These are phyloP conservation scores for Dactylellina drechsleri DNA, from an alignment of 2,329 filamentous ascomycete genomes.

Conservation along the genomic window DNA sequence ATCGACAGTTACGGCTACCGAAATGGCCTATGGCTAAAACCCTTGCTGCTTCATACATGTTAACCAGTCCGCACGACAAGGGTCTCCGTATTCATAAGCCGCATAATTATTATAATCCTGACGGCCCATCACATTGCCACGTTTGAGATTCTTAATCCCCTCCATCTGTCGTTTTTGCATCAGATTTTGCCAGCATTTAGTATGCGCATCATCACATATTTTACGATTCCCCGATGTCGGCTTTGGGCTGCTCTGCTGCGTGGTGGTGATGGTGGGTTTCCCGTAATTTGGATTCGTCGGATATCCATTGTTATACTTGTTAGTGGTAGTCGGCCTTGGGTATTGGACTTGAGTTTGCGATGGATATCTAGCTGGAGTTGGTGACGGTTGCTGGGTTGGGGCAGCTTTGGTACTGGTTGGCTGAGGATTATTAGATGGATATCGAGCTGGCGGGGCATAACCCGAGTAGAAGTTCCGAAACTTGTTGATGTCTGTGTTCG, in stretches of 20 bases:
- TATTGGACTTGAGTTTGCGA: too few species aligned
- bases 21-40: background rate
- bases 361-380: too few species aligned
- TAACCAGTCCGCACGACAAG: background rate
- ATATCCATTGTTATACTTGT: background rate
- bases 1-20: too few species aligned
- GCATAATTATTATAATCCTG: background rate
- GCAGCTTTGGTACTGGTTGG: background rate
- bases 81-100: background rate
- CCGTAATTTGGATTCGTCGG: background rate
- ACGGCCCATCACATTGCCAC: background rate
- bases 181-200: background rate
- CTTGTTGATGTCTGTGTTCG: background rate
- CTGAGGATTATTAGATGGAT: background rate
- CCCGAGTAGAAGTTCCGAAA: background rate
- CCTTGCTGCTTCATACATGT: constrained; percentile 2
- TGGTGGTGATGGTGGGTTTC: background rate
- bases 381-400: too few species aligned
- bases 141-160: background rate
- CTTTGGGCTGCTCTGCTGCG: background rate
- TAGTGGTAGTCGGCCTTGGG: too few species aligned
- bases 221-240: background rate
- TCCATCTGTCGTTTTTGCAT: background rate
- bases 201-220: background rate
- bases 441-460: background rate